Conservation (phyloP, 1,284 basidiomycete genomes). For the Malassezia slooffiae region DNA sequence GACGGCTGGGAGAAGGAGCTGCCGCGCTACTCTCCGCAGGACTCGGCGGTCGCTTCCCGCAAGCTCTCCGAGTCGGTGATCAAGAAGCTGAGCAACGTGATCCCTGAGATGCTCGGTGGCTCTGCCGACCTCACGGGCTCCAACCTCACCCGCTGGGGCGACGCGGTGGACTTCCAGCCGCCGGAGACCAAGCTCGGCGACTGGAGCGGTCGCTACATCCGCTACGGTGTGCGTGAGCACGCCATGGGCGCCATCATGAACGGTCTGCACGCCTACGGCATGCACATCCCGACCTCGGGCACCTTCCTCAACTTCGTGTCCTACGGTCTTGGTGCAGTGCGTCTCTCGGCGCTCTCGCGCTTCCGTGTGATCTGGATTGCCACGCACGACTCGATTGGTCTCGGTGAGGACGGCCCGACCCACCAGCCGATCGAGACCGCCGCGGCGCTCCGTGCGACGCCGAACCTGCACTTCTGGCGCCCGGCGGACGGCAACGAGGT, state of each 20-base stretch:
- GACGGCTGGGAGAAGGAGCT: constrained; percentile 61
- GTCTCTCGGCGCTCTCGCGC: constrained; percentile 75
- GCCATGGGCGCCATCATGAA: constrained; percentile 93
- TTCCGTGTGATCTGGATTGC: constrained; percentile 87
- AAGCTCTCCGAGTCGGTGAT: constrained; percentile 86
- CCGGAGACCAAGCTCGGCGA: constrained; percentile 66
- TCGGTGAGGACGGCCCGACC: constrained; percentile 86
- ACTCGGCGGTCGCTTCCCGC: constrained; percentile 75
- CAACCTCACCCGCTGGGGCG: constrained; percentile 74
- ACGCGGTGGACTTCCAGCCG: constrained; percentile 78
- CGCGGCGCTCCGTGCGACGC: constrained; percentile 72
- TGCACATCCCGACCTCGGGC: constrained; percentile 62
- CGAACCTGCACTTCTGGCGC: constrained; percentile 61
- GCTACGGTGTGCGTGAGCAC: constrained; percentile 94
- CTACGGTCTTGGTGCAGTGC: constrained; percentile 80
- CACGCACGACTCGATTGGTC: constrained; percentile 50
- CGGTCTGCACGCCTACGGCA: constrained; percentile 69
- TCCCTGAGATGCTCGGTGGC: constrained; percentile 70
- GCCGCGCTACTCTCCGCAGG: constrained; percentile 68
- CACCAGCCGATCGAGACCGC: constrained; percentile 88
- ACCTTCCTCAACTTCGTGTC: constrained; percentile 72
- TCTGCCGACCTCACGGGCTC: constrained; percentile 86
- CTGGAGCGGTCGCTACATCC: constrained; percentile 80
- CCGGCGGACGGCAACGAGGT: constrained; percentile 91
- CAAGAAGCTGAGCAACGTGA: constrained; percentile 59